Conservation (phyloP, 306 rosid species). For the Luffa acutangula region DNA sequence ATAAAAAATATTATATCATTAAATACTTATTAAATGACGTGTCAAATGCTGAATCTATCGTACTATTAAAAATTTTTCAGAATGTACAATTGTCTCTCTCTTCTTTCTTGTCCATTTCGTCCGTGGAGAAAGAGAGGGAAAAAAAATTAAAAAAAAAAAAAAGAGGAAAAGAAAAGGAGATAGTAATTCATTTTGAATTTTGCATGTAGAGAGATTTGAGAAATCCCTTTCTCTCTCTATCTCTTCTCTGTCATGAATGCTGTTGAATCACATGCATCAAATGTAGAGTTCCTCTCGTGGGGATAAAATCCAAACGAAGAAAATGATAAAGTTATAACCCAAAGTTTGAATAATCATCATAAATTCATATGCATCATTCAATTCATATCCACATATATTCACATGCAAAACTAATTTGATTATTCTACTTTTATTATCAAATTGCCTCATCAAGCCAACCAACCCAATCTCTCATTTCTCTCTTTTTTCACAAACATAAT, state of each 20-base stretch:
- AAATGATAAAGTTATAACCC: background rate
- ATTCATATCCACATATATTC: background rate
- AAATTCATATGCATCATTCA: background rate
- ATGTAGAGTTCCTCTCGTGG: background rate
- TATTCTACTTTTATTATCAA: background rate
- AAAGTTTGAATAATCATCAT: background rate
- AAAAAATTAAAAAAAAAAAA: background rate
- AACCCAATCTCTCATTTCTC: background rate
- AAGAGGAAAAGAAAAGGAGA: too few relatives aligned
- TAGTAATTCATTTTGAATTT: background rate
- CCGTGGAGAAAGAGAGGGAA: background rate
- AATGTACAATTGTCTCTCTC: too few relatives aligned
- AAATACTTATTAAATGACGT: too few relatives aligned
- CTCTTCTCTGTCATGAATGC: background rate
- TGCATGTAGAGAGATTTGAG: background rate
- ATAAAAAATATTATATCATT: too few relatives aligned
- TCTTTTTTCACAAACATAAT: background rate
- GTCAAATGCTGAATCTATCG: too few relatives aligned
- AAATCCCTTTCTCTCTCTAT: background rate
- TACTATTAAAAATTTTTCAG: too few relatives aligned
- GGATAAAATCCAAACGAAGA: background rate
- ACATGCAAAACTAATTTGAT: background rate
- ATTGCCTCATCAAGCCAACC: background rate
- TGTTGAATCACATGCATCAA: conserved; percentile 9
- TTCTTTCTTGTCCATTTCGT: too few relatives aligned